Evolutionary conservation across 768 basidiomycete genomes (phyloP).

Genomic region (Rhodocollybia butyracea): DNA sequence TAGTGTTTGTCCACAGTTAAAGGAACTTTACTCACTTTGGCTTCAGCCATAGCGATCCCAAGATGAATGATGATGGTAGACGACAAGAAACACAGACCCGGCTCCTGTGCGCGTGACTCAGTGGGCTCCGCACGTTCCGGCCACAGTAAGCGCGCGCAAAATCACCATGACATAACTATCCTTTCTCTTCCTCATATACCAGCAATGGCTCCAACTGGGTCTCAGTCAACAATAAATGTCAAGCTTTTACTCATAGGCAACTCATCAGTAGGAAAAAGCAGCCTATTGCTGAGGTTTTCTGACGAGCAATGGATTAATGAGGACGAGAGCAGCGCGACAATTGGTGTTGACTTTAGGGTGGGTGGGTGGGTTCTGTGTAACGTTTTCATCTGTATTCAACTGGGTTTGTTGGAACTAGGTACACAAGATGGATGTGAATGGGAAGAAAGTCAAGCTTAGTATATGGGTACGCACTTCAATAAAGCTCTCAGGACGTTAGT

Average conservation of each 20-base stretch:
- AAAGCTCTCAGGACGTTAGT: neutral
- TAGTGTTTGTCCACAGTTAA: neutral
- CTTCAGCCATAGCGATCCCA: neutral
- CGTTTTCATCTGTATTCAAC: no score
- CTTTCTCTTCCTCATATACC: no score
- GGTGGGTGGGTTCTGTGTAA: constrained; percentile 28
- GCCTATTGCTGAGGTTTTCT: constrained; percentile 89
- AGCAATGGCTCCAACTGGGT: constrained; percentile 24
- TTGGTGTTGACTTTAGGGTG: constrained; percentile 83
- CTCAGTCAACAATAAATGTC: constrained; percentile 55
- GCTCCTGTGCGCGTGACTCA: no score
- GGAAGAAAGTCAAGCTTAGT: constrained; percentile 85
- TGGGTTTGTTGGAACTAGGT: constrained; percentile 44
- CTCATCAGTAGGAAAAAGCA: constrained; percentile 91
- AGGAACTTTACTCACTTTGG: neutral
- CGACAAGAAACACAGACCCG: neutral
- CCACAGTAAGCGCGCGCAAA: no score
- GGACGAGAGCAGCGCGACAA: constrained; percentile 84
- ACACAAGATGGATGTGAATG: constrained; percentile 83
- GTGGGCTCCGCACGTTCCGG: no score
- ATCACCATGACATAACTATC: no score
- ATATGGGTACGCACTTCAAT: constrained; percentile 77
- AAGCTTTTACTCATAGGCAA: constrained; percentile 86
- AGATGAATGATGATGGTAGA: neutral
- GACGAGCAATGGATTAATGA: constrained; percentile 94